These are phyloP conservation scores for Dunaliella primolecta DNA, from an alignment of 139 green algal genomes.

Conservation along the genomic window DNA sequence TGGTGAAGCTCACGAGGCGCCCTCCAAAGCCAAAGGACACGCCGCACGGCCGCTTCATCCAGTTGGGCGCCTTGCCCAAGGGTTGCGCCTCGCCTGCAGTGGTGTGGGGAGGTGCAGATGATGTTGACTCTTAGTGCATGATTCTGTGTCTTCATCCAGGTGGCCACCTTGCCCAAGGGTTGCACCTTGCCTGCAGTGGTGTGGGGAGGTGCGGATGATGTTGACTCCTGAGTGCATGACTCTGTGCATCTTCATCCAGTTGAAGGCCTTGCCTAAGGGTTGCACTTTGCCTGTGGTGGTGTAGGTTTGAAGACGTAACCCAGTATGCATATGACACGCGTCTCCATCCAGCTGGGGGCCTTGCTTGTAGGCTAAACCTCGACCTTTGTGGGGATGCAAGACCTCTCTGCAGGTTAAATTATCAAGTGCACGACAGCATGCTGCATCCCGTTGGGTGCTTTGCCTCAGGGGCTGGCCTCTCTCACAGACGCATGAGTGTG, in stretches of 20 bases:
- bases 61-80: constrained; percentile 68
- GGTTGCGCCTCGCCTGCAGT: constrained; percentile 37
- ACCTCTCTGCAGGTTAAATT: no score
- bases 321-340: no score
- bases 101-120: not conserved
- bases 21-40: constrained; percentile 88
- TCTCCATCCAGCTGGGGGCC: no score
- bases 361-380: no score
- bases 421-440: no score
- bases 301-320: no score
- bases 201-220: not conserved
- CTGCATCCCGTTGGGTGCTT: no score
- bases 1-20: constrained; percentile 63
- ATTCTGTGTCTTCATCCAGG: constrained; percentile 89
- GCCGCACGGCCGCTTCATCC: constrained; percentile 77
- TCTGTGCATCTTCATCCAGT: constrained; percentile 89
- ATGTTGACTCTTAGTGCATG: no score
- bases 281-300: constrained; percentile 24
- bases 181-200: constrained; percentile 24
- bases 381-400: no score
- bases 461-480: no score
- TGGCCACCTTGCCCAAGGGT: constrained; percentile 61
- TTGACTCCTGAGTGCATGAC: no score
- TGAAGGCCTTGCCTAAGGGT: constrained; percentile 61
- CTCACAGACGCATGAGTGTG: not conserved